These are phyloP conservation scores for Nicotiana otophora DNA, from an alignment of 257 asterid species.

Conservation along the genomic window DNA sequence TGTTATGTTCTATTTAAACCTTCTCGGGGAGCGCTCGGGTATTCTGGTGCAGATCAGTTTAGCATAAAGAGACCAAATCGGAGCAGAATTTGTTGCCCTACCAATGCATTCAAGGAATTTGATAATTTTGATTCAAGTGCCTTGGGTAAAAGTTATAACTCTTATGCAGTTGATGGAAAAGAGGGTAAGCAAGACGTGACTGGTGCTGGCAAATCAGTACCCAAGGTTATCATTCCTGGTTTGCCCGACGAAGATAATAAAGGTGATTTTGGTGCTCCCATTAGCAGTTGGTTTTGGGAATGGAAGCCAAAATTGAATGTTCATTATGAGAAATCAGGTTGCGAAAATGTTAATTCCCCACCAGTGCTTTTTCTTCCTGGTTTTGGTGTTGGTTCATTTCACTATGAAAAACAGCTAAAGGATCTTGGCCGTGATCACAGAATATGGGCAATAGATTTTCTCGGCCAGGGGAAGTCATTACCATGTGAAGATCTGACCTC, in stretches of 20 bases:
- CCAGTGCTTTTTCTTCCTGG: constrained; percentile 83
- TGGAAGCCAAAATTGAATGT: constrained; percentile 75
- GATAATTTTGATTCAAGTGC: constrained; percentile 33
- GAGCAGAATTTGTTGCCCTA: constrained; percentile 13
- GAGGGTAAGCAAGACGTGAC: constrained; percentile 21
- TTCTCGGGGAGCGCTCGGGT: constrained; percentile 14
- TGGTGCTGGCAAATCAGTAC: constrained; percentile 35
- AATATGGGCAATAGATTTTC: constrained; percentile 70
- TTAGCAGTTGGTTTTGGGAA: constrained; percentile 67
- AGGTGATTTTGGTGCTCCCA: constrained; percentile 46
- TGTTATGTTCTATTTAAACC: constrained; percentile 18
- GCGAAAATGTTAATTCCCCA: constrained; percentile 57
- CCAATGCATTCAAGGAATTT: constrained; percentile 27
- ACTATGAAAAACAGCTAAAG: constrained; percentile 75
- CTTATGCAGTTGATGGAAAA: constrained; percentile 50
- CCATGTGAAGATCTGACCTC: constrained; percentile 76
- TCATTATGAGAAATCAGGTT: constrained; percentile 70
- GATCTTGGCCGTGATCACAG: constrained; percentile 87
- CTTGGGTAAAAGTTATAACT: constrained; percentile 27
- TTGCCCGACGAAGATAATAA: constrained; percentile 45
- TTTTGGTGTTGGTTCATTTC: constrained; percentile 92
- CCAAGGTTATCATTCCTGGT: constrained; percentile 63
- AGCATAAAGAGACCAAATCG: constrained; percentile 22
- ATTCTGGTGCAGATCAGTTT: constrained; percentile 21
- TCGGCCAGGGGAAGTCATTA: constrained; percentile 84